Evolutionary conservation across 2,329 filamentous ascomycete genomes (phyloP).

Genomic region (Thermochaetoides dissita): DNA sequence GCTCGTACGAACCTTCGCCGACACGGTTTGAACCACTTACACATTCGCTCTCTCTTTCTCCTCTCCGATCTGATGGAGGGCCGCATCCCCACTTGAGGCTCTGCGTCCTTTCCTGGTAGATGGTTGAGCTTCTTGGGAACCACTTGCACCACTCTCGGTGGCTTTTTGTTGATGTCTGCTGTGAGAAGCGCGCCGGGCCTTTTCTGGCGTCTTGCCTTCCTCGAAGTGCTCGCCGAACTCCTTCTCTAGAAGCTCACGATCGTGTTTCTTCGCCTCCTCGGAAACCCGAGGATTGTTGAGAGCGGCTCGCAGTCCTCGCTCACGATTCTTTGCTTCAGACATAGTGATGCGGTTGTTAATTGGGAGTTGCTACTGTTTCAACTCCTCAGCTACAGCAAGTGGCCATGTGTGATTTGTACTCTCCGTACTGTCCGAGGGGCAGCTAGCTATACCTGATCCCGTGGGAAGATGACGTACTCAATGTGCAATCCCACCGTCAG

Average conservation of each 20-base stretch:
- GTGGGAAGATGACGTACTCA: conserved; percentile 4
- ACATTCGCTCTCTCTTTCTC: conserved; percentile 15
- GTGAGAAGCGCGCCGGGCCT: too few species aligned
- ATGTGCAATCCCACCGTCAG: conserved; percentile 3
- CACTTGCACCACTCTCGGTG: not conserved
- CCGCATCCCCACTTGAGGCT: conserved; percentile 7
- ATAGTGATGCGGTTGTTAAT: conserved; percentile 3
- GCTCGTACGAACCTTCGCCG: too few species aligned
- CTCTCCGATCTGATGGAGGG: conserved; percentile 3
- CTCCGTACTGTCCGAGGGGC: too few species aligned
- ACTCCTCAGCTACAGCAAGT: not conserved
- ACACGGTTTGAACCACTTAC: conserved; percentile 6
- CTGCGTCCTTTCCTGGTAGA: conserved; percentile 5
- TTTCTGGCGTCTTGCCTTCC: not conserved
- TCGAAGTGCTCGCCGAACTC: conserved; percentile 12
- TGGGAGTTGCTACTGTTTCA: not conserved
- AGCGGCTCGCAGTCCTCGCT: conserved; percentile 16
- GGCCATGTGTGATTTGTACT: too few species aligned
- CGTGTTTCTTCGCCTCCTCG: conserved; percentile 15
- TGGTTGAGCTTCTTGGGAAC: not conserved
- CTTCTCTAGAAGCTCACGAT: conserved; percentile 14
- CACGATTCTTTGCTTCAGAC: conserved; percentile 12
- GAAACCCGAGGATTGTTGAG: conserved; percentile 16
- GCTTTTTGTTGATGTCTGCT: too few species aligned
- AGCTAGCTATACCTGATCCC: too few species aligned